Percentiles rank a stretch among this genome's conserved stretches.
Conservation (phyloP, 192 early-diverging fungal species). For the Globomyces pollinis-pini region DNA sequence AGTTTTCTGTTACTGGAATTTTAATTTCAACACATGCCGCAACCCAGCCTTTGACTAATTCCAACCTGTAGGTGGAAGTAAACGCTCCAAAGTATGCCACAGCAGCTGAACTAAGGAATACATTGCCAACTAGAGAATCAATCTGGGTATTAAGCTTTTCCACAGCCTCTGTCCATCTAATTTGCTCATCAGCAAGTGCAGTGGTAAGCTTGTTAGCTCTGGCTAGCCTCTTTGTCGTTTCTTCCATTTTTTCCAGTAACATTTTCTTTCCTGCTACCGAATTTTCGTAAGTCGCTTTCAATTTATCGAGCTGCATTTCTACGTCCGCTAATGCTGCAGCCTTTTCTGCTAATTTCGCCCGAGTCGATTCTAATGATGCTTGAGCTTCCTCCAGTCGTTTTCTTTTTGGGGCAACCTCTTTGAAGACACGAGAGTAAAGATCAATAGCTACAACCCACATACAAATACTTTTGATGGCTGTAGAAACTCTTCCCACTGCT, state of each 20-base stretch:
- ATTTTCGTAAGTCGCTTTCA: constrained; percentile 48
- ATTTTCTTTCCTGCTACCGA: constrained; percentile 43
- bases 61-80: constrained; percentile 41
- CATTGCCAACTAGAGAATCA: constrained; percentile 46
- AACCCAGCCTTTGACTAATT: constrained; percentile 40
- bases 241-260: constrained; percentile 56
- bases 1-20: constrained; percentile 49
- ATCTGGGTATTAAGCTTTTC: constrained; percentile 39
- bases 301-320: constrained; percentile 46
- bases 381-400: constrained; percentile 52
- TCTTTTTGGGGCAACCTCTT: constrained; percentile 47
- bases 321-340: constrained; percentile 48
- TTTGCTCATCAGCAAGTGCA: constrained; percentile 54
- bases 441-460: constrained; percentile 62
- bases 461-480: constrained; percentile 51
- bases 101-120: constrained; percentile 46
- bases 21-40: constrained; percentile 39
- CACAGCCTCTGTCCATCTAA: constrained; percentile 53
- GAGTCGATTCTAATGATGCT: constrained; percentile 36
- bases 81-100: constrained; percentile 56
- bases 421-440: constrained; percentile 49
- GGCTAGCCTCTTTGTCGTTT: constrained; percentile 44
- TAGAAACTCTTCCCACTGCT: constrained; percentile 45
- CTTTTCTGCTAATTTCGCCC: constrained; percentile 50
- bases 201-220: constrained; percentile 49